A percentile compares a stretch with the other conserved stretches of the same genome.
Conservation (phyloP, 768 basidiomycete species). For the Kwoniella heveanensis region DNA sequence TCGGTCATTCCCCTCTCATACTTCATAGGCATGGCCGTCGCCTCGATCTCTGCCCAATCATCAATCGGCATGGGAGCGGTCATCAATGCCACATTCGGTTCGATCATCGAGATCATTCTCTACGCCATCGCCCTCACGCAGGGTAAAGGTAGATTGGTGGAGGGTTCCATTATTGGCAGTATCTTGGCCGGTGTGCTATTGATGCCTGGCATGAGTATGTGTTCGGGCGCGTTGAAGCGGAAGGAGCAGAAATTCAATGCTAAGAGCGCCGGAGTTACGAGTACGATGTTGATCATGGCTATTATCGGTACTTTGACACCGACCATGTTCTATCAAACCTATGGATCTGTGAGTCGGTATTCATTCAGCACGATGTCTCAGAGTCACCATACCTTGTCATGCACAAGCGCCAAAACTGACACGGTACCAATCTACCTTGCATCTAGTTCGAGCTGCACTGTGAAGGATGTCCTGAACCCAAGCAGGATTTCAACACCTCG, state of each 20-base stretch:
- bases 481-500: constrained; percentile 7
- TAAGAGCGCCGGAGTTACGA: constrained; percentile 97
- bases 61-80: constrained; percentile 99
- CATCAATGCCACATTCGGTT: constrained; percentile 98
- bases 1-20: constrained; percentile 96
- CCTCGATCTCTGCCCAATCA: constrained; percentile 96
- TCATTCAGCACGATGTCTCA: background rate
- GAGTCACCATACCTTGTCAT: too few species aligned
- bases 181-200: constrained; percentile 91
- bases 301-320: constrained; percentile 94
- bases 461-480: constrained; percentile 49
- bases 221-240: constrained; percentile 77
- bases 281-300: constrained; percentile 99
- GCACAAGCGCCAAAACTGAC: too few species aligned
- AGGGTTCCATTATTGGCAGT: constrained; percentile 94
- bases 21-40: constrained; percentile 99
- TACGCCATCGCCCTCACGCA: constrained; percentile 88
- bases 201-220: constrained; percentile 98
- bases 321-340: constrained; percentile 96
- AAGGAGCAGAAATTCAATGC: constrained; percentile 99
- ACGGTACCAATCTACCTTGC: too few species aligned
- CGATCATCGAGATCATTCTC: constrained; percentile 94
- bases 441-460: constrained; percentile 54
- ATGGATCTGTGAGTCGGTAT: constrained; percentile 76
- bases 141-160: constrained; percentile 88